These are phyloP conservation scores for Aspergillus aculeatus DNA, from an alignment of 2,329 filamentous ascomycete genomes.

Conservation along the genomic window DNA sequence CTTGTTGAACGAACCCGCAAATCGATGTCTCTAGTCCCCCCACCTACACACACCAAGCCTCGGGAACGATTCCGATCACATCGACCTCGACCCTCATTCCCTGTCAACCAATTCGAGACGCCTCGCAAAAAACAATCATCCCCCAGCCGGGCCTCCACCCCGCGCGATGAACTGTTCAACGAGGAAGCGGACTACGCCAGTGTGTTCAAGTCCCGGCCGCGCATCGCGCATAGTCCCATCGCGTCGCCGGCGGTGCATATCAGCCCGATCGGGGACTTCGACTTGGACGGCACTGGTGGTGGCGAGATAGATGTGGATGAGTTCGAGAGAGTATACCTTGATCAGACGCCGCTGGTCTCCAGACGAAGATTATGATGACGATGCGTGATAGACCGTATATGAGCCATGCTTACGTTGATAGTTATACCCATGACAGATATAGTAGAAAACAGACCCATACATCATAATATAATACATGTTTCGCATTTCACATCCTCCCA, in stretches of 20 bases:
- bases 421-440: not conserved
- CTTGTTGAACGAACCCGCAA: slow-evolving; percentile 77
- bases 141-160: slow-evolving; percentile 44
- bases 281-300: slow-evolving; percentile 21
- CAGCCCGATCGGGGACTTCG: slow-evolving; percentile 25
- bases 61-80: slow-evolving; percentile 22
- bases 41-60: slow-evolving; percentile 21
- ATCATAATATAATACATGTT: not conserved
- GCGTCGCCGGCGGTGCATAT: slow-evolving; percentile 41
- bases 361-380: slow-evolving; percentile 10
- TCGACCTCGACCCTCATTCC: slow-evolving; percentile 43
- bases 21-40: slow-evolving; percentile 68
- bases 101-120: slow-evolving; percentile 58
- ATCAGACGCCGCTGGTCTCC: slow-evolving; percentile 23
- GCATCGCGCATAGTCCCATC: slow-evolving; percentile 72
- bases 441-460: not conserved
- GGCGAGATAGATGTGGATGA: slow-evolving; percentile 20
- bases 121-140: slow-evolving; percentile 39
- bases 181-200: slow-evolving; percentile 73
- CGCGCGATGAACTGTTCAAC: slow-evolving; percentile 68
- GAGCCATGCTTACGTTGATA: not conserved
- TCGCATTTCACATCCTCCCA: not conserved
- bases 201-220: slow-evolving; percentile 81
- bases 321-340: not conserved
- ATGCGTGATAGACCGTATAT: not conserved